Percentiles rank a stretch among this genome's conserved stretches.
These are phyloP conservation scores for Cercospora citrullina DNA, from an alignment of 2,329 filamentous ascomycete genomes.

Conservation along the genomic window DNA sequence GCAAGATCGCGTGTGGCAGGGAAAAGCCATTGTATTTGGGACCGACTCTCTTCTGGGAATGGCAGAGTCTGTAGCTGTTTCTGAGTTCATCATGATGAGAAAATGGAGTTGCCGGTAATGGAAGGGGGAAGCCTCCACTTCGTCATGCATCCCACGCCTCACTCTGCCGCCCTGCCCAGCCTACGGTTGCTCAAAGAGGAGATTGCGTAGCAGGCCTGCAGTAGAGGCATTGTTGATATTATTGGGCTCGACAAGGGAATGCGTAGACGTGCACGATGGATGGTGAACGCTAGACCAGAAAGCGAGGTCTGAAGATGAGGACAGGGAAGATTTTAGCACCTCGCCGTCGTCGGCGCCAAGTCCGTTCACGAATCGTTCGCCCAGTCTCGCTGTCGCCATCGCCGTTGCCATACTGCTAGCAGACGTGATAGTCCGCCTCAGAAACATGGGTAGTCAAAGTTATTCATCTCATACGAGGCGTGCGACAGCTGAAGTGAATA, in stretches of 20 bases:
- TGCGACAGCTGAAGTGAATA: neutral
- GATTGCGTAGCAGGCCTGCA: constrained; percentile 2
- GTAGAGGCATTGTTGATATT: neutral
- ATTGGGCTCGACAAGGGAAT: neutral
- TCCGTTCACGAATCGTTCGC: neutral
- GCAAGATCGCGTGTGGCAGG: neutral
- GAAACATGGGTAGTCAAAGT: neutral
- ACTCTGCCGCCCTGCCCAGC: constrained; percentile 1
- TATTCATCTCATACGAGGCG: constrained; percentile 12
- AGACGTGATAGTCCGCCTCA: neutral
- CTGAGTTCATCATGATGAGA: neutral
- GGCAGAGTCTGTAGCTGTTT: neutral
- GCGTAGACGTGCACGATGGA: neutral
- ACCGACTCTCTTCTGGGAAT: neutral
- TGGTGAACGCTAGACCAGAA: neutral
- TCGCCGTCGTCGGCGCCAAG: neutral
- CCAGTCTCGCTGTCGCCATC: neutral
- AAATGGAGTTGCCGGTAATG: neutral
- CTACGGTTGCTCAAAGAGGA: neutral
- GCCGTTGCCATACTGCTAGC: neutral
- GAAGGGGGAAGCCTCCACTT: neutral
- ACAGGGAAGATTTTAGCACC: neutral
- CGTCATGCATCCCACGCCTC: constrained; percentile 5
- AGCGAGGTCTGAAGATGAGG: neutral
- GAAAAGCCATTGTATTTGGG: neutral